These are phyloP conservation scores for Salvia hispanica DNA, from an alignment of 257 asterid genomes.

Conservation along the genomic window DNA sequence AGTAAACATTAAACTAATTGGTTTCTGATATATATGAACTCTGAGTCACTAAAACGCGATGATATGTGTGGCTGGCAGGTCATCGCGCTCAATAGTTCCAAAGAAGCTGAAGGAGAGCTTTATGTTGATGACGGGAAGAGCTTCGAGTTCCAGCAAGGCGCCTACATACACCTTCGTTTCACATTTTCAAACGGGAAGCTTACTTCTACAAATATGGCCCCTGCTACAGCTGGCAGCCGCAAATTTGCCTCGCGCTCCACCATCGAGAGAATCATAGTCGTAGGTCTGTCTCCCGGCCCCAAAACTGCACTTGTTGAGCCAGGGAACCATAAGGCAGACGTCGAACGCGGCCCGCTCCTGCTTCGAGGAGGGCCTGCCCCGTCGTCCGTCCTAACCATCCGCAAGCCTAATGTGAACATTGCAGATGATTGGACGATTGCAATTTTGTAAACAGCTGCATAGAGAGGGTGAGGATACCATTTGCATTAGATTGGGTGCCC, in stretches of 20 bases:
- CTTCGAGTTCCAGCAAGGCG: slow-evolving; percentile 72
- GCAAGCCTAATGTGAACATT: slow-evolving; percentile 73
- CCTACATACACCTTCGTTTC: slow-evolving; percentile 73
- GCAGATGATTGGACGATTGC: slow-evolving; percentile 72
- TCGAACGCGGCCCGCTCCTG: slow-evolving; percentile 66
- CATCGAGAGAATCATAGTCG: slow-evolving; percentile 73
- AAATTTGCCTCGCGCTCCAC: slow-evolving; percentile 51
- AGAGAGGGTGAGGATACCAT: slow-evolving; percentile 7
- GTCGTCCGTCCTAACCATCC: slow-evolving; percentile 56
- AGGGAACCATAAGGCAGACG: slow-evolving; percentile 48
- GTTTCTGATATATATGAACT: slow-evolving; percentile 1
- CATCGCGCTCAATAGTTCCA: slow-evolving; percentile 79
- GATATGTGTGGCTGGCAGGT: slow-evolving; percentile 50
- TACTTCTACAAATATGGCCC: slow-evolving; percentile 53
- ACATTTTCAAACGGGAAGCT: slow-evolving; percentile 62
- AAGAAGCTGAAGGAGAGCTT: slow-evolving; percentile 90
- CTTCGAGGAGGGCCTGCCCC: slow-evolving; percentile 49
- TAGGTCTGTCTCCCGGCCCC: slow-evolving; percentile 59
- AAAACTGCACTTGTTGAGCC: slow-evolving; percentile 68
- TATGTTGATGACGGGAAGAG: slow-evolving; percentile 93
- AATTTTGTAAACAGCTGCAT: slow-evolving; percentile 50
- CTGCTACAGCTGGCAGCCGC: slow-evolving; percentile 33
- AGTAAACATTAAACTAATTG: background rate
- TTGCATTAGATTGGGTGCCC: slow-evolving; percentile 24
- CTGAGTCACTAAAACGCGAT: background rate